phyloP scores from a whole-genome alignment of 2,329 filamentous ascomycete genomes.

The Phialemonium atrogriseum region DNA sequence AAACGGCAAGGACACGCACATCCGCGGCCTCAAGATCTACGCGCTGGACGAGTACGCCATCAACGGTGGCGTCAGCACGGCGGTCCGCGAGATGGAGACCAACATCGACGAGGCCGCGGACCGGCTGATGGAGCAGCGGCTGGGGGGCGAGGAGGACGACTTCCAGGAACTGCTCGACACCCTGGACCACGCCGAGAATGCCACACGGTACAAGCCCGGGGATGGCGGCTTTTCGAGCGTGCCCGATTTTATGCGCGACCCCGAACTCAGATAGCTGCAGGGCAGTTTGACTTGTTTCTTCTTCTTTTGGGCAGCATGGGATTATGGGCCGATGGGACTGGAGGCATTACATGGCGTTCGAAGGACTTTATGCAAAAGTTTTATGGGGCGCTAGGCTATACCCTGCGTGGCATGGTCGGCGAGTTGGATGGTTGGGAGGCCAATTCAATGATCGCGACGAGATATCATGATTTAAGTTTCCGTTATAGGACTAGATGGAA shows the following conservation, averaged over 20 bases:
- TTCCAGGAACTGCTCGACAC: constrained; percentile 22
- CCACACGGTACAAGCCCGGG: constrained; percentile 18
- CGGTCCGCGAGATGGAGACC: constrained; percentile 23
- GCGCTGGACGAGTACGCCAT: constrained; percentile 44
- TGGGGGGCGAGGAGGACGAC: constrained; percentile 24
- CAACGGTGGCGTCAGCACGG: constrained; percentile 25
- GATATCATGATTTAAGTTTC: too few relatives aligned
- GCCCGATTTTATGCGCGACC: constrained; percentile 31
- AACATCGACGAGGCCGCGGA: constrained; percentile 21
- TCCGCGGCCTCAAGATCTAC: constrained; percentile 85
- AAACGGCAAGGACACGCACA: constrained; percentile 98
- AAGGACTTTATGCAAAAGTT: too few relatives aligned
- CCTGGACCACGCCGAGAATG: constrained; percentile 18
- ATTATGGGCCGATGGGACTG: too few relatives aligned
- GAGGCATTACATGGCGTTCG: too few relatives aligned
- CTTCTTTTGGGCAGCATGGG: too few relatives aligned
- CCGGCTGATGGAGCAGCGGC: constrained; percentile 16
- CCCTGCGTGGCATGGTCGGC: too few relatives aligned
- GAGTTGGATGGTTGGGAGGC: too few relatives aligned
- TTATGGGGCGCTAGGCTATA: too few relatives aligned
- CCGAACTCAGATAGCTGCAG: constrained; percentile 31
- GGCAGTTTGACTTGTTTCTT: too few relatives aligned
- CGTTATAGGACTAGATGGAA: too few relatives aligned
- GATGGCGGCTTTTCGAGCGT: constrained; percentile 21
- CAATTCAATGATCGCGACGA: too few relatives aligned